Evolutionary conservation across 148 eudicot species (phyloP).

Genomic region (Fallopia convolvulus): DNA sequence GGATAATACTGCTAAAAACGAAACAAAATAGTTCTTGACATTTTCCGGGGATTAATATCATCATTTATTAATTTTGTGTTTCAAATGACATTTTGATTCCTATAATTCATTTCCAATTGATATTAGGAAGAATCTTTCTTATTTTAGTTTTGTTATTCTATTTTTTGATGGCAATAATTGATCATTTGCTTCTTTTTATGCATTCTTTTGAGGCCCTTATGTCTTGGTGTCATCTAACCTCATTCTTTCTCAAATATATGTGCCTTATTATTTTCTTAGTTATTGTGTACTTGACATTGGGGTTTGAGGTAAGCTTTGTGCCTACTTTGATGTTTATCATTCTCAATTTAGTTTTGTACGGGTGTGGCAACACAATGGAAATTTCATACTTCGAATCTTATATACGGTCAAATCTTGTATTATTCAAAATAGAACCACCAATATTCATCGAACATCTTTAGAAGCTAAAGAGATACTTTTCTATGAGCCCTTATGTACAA

Average conservation of each 20-base stretch:
- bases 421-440: too few relatives aligned
- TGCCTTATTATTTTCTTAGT: not conserved
- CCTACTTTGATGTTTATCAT: not conserved
- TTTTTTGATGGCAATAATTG: not conserved
- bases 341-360: not conserved
- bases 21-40: not conserved
- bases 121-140: not conserved
- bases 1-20: not conserved
- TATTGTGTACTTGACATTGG: not conserved
- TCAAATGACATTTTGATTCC: not conserved
- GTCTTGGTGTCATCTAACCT: too few relatives aligned
- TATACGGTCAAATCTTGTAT: not conserved
- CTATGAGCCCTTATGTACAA: not conserved
- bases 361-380: not conserved
- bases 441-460: not conserved
- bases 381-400: not conserved
- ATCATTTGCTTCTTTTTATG: not conserved
- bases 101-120: not conserved
- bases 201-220: too few relatives aligned
- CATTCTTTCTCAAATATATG: not conserved
- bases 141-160: not conserved
- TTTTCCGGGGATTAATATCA: not conserved
- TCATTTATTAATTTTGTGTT: not conserved
- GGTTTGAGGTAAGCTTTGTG: not conserved
- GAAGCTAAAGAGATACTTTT: not conserved